Evolutionary conservation across 2,329 filamentous ascomycete genomes (phyloP), one percentile per base, ranked within the genome.

Genomic region (Neofusicoccum sp.): DNA sequence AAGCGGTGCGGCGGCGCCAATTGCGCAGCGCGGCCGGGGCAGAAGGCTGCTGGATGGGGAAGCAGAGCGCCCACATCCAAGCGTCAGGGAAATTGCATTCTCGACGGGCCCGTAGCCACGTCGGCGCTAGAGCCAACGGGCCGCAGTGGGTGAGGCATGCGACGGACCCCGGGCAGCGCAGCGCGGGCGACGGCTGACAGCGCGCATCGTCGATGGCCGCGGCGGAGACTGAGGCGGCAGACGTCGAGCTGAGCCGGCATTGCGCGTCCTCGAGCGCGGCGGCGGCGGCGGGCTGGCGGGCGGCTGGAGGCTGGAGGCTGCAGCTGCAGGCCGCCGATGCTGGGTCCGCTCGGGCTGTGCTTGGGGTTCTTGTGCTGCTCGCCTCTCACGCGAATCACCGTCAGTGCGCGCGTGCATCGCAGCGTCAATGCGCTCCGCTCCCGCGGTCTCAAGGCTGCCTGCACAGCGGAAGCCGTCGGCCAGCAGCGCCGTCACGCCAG

Each of bases 31-130:
- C n/a, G n/a, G n/a, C n/a, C n/a, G n/a, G n/a, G n/a, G n/a, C n/a
- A n/a, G n/a, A n/a, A n/a, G n/a, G n/a, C n/a, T 49, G 49, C 57
- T 59, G 26, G 44, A 59, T 59, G 34, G 20, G 34, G 57, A 59
- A 41, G 45, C 44, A 44, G 40, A 58, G 43, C 28, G 56, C 56
- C 34, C 41, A n/a, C 40, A 43, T 34, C 53, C 53, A 57, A n/a
- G 53, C 53, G 36, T 38, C 51, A 45, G 57, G 57, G 57, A 59
- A 59, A 59, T 59, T 59, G 57, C 57, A 59, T 47, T 59, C 57
- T 51, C 41, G 33, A 47, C n/a, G 36, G 20, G 41, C 40, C 20
- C 16, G 54, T 30, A 26, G 33, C 33, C 57, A 51, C 44, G 44
- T 26, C 14, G 34, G 43, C 43, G 44, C 57, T 59, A 59, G 44